Evolutionary conservation across 2,329 filamentous ascomycete genomes (phyloP), one percentile per base, ranked within the genome.

Genomic region (Stagonosporopsis rhizophila): DNA sequence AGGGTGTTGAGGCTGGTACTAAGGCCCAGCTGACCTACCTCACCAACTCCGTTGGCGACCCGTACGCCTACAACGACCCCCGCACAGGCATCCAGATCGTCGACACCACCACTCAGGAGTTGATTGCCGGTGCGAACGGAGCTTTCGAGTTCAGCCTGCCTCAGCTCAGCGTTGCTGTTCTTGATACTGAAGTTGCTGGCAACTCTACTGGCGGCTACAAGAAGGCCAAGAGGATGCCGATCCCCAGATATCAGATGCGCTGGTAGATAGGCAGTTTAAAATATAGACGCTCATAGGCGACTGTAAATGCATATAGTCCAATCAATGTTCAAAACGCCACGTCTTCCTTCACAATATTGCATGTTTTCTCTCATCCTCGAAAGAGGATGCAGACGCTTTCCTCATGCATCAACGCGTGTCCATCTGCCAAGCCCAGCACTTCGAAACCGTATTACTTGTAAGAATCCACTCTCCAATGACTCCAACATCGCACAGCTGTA

Each of bases 141-240:
- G 69, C 64, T 1, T 85, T 87, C 61, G 71, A 71, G 39, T 87
- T 87, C 62, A 76, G 68, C 23, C 57, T 87, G 65, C 84, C 84
- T 0, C 75, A 83, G 60, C 71, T 85, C 54, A 85, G 83, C 61
- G 80, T 87, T 44, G 83, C 83, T 14, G 80, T 87, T 2, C 66
- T 87, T 48, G 82, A 85, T 38, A 71, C 68, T 15, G 73, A 66
- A 19, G 38, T 19, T 14, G 41, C 51, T 23, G 56, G 44, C 2
- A 48, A 49, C 49, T 49, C 49, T 4, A 52, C 54, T 14, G 44
- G 27, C 9, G 42, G 51, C 11, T 58, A 55, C 32, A 50, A 51
- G 50, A 58, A 52, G 49, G 53, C 47, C 1, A 56, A 47, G 47
- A 56, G 53, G 32, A 35, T n/a, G 23, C 53, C 48, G n/a, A 48